Conservation (phyloP, 2,329 filamentous ascomycete species). For the Clarireedia paspali region DNA sequence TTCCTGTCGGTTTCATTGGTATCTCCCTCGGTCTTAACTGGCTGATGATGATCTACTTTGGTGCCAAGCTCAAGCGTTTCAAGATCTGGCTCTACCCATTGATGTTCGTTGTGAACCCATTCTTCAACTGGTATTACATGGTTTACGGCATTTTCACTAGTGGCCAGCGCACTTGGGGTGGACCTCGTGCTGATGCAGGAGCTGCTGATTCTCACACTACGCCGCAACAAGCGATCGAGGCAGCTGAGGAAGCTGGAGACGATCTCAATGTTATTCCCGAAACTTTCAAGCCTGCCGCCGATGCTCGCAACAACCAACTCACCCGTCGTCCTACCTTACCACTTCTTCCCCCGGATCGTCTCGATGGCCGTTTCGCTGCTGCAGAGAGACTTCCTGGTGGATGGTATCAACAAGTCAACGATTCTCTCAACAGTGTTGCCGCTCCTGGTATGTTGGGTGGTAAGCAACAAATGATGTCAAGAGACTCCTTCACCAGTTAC, state of each 20-base stretch:
- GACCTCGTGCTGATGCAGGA: constrained; percentile 82
- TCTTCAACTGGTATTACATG: constrained; percentile 99
- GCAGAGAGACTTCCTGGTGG: constrained; percentile 60
- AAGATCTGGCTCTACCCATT: constrained; percentile 93
- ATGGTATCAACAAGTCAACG: constrained; percentile 62
- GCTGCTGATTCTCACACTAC: constrained; percentile 69
- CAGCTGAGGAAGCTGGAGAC: constrained; percentile 70
- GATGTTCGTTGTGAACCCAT: constrained; percentile 93
- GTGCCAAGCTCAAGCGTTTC: constrained; percentile 74
- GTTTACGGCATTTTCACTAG: constrained; percentile 50
- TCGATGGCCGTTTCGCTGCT: constrained; percentile 74
- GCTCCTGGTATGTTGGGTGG: constrained; percentile 28
- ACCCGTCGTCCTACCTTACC: constrained; percentile 45
- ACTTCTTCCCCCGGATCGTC: constrained; percentile 63
- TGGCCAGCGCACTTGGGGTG: constrained; percentile 91
- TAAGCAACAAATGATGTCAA: constrained; percentile 39
- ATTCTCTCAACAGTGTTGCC: constrained; percentile 54
- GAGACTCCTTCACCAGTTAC: constrained; percentile 61
- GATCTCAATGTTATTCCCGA: constrained; percentile 86
- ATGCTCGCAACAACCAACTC: constrained; percentile 39
- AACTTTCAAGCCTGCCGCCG: constrained; percentile 61
- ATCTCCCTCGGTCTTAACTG: constrained; percentile 91
- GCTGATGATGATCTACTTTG: constrained; percentile 94
- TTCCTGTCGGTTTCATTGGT: constrained; percentile 89
- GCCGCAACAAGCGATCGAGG: constrained; percentile 74